Percentiles rank a stretch among this genome's conserved stretches.
phyloP scores from a whole-genome alignment of 169 alveolate genomes.

The Plasmodium chabaudi region DNA sequence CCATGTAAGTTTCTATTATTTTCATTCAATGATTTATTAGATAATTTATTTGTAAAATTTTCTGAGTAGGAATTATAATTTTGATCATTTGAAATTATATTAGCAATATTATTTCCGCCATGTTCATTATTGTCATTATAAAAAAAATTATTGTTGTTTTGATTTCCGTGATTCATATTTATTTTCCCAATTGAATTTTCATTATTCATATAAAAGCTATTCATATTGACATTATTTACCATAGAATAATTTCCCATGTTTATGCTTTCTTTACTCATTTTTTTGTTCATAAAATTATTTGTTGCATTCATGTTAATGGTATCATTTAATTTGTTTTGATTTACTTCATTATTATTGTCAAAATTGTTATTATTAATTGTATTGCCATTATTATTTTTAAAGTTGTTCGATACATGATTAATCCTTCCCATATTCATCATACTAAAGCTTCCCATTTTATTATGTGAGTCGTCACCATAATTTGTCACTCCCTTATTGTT shows the following conservation, averaged over 20 bases:
- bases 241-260: conserved; percentile 24
- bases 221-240: conserved; percentile 21
- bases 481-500: conserved; percentile 9
- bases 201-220: conserved; percentile 24
- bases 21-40: conserved; percentile 25
- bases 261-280: conserved; percentile 24
- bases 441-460: conserved; percentile 8
- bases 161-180: conserved; percentile 26
- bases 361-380: conserved; percentile 1
- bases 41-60: conserved; percentile 18
- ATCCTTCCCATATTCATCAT: conserved; percentile 1
- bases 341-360: conserved; percentile 4
- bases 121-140: conserved; percentile 11
- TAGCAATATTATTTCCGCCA: conserved; percentile 1
- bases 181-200: conserved; percentile 37
- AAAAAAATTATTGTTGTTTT: conserved; percentile 27
- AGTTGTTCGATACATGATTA: not conserved
- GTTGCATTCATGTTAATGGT: not conserved
- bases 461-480: conserved; percentile 12
- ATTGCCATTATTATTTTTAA: conserved; percentile 10
- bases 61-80: conserved; percentile 26
- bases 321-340: not conserved
- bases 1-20: conserved; percentile 5
- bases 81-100: conserved; percentile 11
- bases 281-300: conserved; percentile 22